Conservation (phyloP, 768 basidiomycete genomes). For the Suillus subaureus region DNA sequence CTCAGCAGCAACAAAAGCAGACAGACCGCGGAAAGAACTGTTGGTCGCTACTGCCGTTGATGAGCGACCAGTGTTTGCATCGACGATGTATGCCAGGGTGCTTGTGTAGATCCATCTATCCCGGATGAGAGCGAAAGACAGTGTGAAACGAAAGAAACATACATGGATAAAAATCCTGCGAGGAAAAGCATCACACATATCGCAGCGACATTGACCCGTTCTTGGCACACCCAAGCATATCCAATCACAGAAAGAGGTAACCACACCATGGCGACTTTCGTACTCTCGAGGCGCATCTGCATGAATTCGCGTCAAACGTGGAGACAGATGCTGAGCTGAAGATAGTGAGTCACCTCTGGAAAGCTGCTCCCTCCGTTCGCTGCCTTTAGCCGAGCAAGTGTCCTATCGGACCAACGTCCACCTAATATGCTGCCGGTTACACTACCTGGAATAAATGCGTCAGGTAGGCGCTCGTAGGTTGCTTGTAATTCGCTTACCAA, state of each 20-base stretch:
- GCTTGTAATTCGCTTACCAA: constrained; percentile 43
- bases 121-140: neutral
- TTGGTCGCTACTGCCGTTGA: constrained; percentile 78
- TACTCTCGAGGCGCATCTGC: constrained; percentile 75
- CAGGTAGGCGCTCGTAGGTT: neutral
- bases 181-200: constrained; percentile 75
- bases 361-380: constrained; percentile 46
- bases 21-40: constrained; percentile 69
- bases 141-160: constrained; percentile 23
- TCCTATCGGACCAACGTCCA: constrained; percentile 57
- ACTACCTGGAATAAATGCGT: constrained; percentile 36
- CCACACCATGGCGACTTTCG: constrained; percentile 51
- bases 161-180: constrained; percentile 73
- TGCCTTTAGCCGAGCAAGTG: constrained; percentile 42
- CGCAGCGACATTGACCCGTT: constrained; percentile 64
- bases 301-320: neutral
- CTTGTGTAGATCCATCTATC: constrained; percentile 60
- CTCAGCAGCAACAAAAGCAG: constrained; percentile 72
- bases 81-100: constrained; percentile 83
- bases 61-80: constrained; percentile 81
- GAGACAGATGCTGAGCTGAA: neutral
- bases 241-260: constrained; percentile 62
- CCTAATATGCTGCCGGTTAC: constrained; percentile 58
- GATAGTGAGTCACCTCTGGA: constrained; percentile 57
- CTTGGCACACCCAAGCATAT: constrained; percentile 76